A percentile compares a stretch with the other conserved stretches of the same genome.
Evolutionary conservation across 139 green algal genomes (phyloP).

Genomic region (Pseudopediastrum boryanum): DNA sequence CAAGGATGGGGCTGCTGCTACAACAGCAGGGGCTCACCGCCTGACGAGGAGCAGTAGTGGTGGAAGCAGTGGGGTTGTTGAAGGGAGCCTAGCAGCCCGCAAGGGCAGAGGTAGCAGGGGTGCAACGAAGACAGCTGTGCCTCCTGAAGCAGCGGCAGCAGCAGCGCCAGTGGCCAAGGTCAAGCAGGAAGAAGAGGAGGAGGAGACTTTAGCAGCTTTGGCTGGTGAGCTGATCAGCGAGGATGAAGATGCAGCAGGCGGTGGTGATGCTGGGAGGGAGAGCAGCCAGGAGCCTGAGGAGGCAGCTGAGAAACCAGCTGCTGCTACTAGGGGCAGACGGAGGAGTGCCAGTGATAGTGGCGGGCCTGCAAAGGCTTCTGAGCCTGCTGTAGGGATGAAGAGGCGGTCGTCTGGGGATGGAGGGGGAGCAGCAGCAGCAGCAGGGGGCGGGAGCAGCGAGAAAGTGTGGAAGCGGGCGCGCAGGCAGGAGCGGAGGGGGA

Average conservation of each 20-base stretch:
- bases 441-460: neutral
- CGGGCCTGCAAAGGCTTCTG: neutral
- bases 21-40: too few species aligned
- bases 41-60: too few species aligned
- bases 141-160: neutral
- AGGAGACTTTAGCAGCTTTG: slow-evolving; percentile 22
- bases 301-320: slow-evolving; percentile 10
- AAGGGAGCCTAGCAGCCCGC: too few species aligned
- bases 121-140: neutral
- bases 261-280: neutral
- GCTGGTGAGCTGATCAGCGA: slow-evolving; percentile 12
- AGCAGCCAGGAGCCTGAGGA: slow-evolving; percentile 5
- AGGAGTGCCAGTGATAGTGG: neutral
- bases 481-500: neutral
- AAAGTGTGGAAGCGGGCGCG: neutral
- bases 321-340: neutral
- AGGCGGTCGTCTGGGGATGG: neutral
- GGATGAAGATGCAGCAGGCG: slow-evolving; percentile 14
- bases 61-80: too few species aligned
- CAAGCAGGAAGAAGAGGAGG: slow-evolving; percentile 26
- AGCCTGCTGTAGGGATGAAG: neutral
- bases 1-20: slow-evolving; percentile 5
- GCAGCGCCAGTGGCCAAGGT: neutral
- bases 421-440: slow-evolving; percentile 3
- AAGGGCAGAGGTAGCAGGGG: too few species aligned